Evolutionary conservation across 257 asterid genomes (phyloP), one percentile per base, ranked within the genome.

Genomic region (Nicotiana noctiflora): DNA sequence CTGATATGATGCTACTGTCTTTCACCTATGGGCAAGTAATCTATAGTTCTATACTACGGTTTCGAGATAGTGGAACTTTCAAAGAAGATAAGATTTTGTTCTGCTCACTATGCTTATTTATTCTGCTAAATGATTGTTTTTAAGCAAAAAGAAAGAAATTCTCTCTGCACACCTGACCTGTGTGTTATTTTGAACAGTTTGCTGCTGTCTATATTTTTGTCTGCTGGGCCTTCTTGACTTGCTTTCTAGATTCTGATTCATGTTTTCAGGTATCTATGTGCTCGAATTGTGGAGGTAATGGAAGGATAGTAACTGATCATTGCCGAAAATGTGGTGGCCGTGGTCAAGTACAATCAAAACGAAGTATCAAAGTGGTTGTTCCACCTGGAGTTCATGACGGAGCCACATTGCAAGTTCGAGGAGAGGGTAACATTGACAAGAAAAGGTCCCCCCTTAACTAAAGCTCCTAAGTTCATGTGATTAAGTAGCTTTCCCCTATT

Each of bases 361-460:
- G 92, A 82, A 90, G 85, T 80, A 87, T 95, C 77, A 86, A 84
- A 79, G 92, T 95, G 79, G 90, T 87, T 79, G 84, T 95, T 87
- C 99, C 99, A 80, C 92, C 98, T 23, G 99, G 99, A 27, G 80
- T 91, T 83, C 82, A 86, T 77, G 90, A 95, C 83, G 98, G 97
- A 82, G 89, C 93, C 82, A 88, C 92, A 32, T 91, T 95, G 96
- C 93, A 83, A 89, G 80, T 93, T 80, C 94, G 79, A 80, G 97
- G 99, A 85, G 98, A 93, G 86, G 98, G 99, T 75, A 95, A 87
- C 91, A 56, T 89, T 84, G 98, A 95, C 89, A 83, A 85, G 66
- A 86, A 79, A 82, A 91, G 99, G 99, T 93, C 76, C 53, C 18
- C 56, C 56, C 40, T 72, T 84, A 74, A 51, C 21, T 40, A 21